phyloP scores from a whole-genome alignment of 495 filamentous ascomycete species.

The Xeromyces bisporus region DNA sequence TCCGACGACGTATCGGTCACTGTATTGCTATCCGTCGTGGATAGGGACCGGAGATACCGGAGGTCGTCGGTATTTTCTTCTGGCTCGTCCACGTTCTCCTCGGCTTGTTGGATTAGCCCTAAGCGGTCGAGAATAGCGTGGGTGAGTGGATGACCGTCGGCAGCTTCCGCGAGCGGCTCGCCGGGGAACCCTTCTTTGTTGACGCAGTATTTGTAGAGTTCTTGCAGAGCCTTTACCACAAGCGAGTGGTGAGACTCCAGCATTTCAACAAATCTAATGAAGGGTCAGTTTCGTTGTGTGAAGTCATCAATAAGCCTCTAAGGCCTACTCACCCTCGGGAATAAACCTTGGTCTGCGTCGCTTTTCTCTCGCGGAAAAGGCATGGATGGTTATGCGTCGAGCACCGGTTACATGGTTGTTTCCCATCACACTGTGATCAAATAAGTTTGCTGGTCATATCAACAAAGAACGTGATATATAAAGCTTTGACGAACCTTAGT shows the following conservation, averaged over 20 bases:
- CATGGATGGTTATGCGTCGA: slow-evolving; percentile 32
- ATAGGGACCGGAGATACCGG: slow-evolving; percentile 20
- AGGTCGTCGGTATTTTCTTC: slow-evolving; percentile 25
- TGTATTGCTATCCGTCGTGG: slow-evolving; percentile 24
- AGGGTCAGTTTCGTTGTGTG: background rate
- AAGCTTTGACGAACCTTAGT: slow-evolving; percentile 22
- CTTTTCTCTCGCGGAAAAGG: slow-evolving; percentile 31
- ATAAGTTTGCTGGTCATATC: slow-evolving; percentile 4
- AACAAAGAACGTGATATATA: background rate
- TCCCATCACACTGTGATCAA: slow-evolving; percentile 27
- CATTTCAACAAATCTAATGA: slow-evolving; percentile 29
- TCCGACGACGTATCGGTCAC: slow-evolving; percentile 28
- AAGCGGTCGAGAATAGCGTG: slow-evolving; percentile 31
- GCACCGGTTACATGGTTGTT: slow-evolving; percentile 32
- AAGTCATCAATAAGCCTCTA: background rate
- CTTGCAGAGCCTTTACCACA: slow-evolving; percentile 28
- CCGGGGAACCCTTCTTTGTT: slow-evolving; percentile 30
- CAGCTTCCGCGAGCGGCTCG: slow-evolving; percentile 25
- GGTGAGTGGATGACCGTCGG: slow-evolving; percentile 27
- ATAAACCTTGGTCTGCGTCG: slow-evolving; percentile 32
- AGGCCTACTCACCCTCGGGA: slow-evolving; percentile 23
- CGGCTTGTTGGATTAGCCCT: slow-evolving; percentile 31
- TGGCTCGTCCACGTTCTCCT: slow-evolving; percentile 23
- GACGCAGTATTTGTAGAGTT: slow-evolving; percentile 28
- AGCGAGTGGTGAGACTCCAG: slow-evolving; percentile 30